Base-by-base conservation (phyloP, 1,139 yeast genomes). In the Pichia sp. region DNA sequence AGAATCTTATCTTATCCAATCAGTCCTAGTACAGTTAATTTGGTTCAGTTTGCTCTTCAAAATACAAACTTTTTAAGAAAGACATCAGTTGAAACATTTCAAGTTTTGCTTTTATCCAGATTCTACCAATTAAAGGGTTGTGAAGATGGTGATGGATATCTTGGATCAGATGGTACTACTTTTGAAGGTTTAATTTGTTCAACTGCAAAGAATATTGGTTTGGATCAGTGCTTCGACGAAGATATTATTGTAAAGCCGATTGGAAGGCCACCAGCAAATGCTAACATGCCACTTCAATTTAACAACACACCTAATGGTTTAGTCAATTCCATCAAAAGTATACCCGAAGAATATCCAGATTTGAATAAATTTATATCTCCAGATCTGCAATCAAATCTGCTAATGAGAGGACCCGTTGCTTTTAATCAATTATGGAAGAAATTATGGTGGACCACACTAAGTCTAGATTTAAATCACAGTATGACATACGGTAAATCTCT, bases 131-230 rank as follows among this genome's bases (percentile, higher is more conserved):
- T 60, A 17, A 62, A 66, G 54, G 71, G 81, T 0, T 81, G 81
- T 2, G 81, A 77, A 57, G 81, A 76, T 55, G 79, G 81, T 5
- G 79, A 74, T 52, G 67, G 68, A 6, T 28, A 28, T 28, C 9
- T 28, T 7, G 31, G 31, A 12, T 28, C 31, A 4, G 31, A 28
- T 28, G 31, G 31, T 28, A 28, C 31, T 10, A 28, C 31, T n/a
- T 28, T 28, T 28, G 5, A 7, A 28, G 31, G 31, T 4, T 28
- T 73, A 34, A 51, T 77, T 19, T 58, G 67, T 10, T 72, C 73
- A 49, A 71, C 70, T 66, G 77, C 79, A 0, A 66, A 67, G 40
- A 63, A 73, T 2, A 58, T 77, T 41, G 82, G 83, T 0, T 58
- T 76, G 31, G 69, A 77, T 56, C 58, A 79, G 38, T 76, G 51